phyloP scores from a whole-genome alignment of 352 stramenopile species.

The Phytophthora lateralis region DNA sequence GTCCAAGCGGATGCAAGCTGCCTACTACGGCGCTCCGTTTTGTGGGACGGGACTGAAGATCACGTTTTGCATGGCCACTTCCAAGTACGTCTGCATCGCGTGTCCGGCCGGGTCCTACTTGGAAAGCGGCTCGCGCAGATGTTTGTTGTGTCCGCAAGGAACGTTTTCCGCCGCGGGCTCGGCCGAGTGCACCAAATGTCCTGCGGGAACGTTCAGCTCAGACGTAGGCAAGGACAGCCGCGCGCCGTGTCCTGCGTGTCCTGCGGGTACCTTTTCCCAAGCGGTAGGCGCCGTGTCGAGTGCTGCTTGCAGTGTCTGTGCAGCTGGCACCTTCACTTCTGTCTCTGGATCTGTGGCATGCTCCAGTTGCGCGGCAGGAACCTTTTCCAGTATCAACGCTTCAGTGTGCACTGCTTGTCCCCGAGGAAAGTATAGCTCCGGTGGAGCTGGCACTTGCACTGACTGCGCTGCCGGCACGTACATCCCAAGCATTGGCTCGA shows the following conservation, averaged over 20 bases:
- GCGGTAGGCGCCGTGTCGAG: conserved; percentile 36
- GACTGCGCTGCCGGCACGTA: conserved; percentile 57
- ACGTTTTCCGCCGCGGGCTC: conserved; percentile 51
- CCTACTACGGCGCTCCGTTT: conserved; percentile 59
- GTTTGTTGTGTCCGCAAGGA: conserved; percentile 46
- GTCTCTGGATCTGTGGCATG: conserved; percentile 25
- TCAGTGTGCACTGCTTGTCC: conserved; percentile 46
- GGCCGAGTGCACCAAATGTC: conserved; percentile 51
- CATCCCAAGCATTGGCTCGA: conserved; percentile 42
- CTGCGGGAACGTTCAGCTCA: conserved; percentile 55
- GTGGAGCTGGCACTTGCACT: conserved; percentile 37
- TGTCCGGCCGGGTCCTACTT: conserved; percentile 66
- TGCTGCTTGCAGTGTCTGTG: conserved; percentile 37
- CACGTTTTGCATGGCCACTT: conserved; percentile 51
- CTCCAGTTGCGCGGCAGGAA: conserved; percentile 35
- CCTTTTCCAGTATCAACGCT: conserved; percentile 50
- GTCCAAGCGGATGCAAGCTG: conserved; percentile 51
- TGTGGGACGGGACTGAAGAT: conserved; percentile 55
- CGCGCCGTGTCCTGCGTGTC: conserved; percentile 50
- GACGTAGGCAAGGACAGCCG: conserved; percentile 41
- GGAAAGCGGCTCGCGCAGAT: conserved; percentile 58
- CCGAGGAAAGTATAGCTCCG: conserved; percentile 49
- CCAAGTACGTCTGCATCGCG: conserved; percentile 68
- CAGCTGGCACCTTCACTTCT: conserved; percentile 27
- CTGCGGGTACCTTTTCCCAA: conserved; percentile 53